Evolutionary conservation across 2,329 filamentous ascomycete species (phyloP), one percentile per base, ranked within the genome.

Genomic region (Thelonectria discophora): DNA sequence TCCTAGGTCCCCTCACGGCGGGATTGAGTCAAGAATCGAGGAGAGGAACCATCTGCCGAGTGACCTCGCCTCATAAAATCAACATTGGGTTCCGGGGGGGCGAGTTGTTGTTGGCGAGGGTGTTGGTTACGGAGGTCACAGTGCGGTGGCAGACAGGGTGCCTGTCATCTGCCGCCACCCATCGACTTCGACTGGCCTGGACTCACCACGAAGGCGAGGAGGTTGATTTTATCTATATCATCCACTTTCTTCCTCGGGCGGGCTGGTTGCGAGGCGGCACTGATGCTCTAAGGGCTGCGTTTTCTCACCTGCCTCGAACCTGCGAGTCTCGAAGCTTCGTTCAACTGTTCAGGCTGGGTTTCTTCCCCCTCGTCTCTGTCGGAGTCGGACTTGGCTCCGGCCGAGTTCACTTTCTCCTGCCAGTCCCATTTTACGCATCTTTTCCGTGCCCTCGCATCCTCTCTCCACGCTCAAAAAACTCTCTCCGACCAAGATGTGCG

Each of bases 301-400:
- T 61, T 66, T 70, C 62, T 32, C 67, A 67, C 66, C 59, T 62
- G 59, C 55, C 51, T 69, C 60, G 53, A 68, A 60, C 54, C 63
- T 39, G 57, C 58, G 58, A 67, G 60, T 59, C 64, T 55, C 55
- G 55, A 62, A 67, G 57, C 49, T 58, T 69, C 58, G 55, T 68
- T 46, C 60, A 63, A 60, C 37, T 65, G 52, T 69, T 53, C 63
- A 63, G 27, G 58, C 69, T 69, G 66, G 52, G 53, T 69, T 66
- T 6, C 53, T 60, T 69, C 57, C 60, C 60, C 66, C 67, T 66
- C 65, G 68, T 69, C 62, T 58, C 56, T 72, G 68, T 72, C 70
- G 70, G 70, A 72, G 69, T 46, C 70, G 70, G 70, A 63, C 70
- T 71, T 71, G 65, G 67, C 70, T 72, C 70, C 70, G 69, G 70